Evolutionary conservation across 805 yeast genomes (phyloP), one percentile per base, ranked within the genome.

Genomic region (Limtongia smithiae): DNA sequence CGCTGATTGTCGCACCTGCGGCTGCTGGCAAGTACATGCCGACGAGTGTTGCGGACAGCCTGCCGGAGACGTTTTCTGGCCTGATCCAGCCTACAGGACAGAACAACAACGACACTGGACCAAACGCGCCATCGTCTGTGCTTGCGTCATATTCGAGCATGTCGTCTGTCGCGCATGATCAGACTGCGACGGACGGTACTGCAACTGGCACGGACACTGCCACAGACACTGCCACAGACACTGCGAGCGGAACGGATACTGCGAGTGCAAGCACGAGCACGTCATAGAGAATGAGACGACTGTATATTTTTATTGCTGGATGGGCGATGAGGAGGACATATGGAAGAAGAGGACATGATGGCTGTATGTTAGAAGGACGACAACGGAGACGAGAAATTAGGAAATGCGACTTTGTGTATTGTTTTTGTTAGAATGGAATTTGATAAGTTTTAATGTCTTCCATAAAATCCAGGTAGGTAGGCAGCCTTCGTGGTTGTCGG

Each of bases 1-100:
- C 78, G 41, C 70, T 91, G 68, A 82, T 93, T 65, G 83, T 82
- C 57, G 97, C 93, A 38, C 98, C 99, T 58, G 96, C 96, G 31
- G 83, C 79, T 57, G 97, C 91, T 24, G 79, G 87, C 35, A 54
- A 54, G 40, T 54, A 54, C 38, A 41, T 51, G 42, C 52, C 58
- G n/a, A 33, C 24, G n/a, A 18, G 24, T 28, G 50, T 67, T 22
- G 68, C 74, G 20, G 75, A 76, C 61, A 37, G 24, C 15, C 40
- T 54, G 40, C 53, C 53, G 8, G 30, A 18, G 27, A 11, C 50
- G 18, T 54, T 54, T 49, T 12, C 72, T 31, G 96, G 96, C 67
- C 69, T 91, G 56, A 78, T 91, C 76, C 98, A 91, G 73, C 97
- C 96, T 70, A 85, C 88, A 73, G 80, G 81, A 58, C 79, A 77